Percentiles rank a stretch among this genome's conserved stretches.
Evolutionary conservation across 208 protist species (phyloP).

Genomic region (Crithidia bombi): DNA sequence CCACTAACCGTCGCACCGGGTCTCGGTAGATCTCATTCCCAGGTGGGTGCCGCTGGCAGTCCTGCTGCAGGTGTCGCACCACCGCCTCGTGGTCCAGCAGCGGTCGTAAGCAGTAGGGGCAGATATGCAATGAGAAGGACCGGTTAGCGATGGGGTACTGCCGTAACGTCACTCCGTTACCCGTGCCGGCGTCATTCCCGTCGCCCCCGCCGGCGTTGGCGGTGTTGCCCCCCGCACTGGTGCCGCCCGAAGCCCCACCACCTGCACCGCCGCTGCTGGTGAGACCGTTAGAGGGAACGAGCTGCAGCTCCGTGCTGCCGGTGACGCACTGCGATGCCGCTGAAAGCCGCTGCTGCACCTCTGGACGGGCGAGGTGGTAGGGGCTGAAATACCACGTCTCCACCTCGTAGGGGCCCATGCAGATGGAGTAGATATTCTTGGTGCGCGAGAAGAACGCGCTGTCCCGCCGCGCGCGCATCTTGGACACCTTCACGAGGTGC

Average conservation of each 20-base stretch:
- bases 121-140: constrained; percentile 94
- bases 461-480: constrained; percentile 73
- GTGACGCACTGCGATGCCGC: constrained; percentile 52
- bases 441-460: constrained; percentile 91
- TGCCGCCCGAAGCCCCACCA: constrained; percentile 18
- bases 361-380: constrained; percentile 91
- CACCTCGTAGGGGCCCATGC: constrained; percentile 96
- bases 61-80: constrained; percentile 84
- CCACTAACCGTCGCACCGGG: constrained; percentile 82
- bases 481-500: constrained; percentile 74
- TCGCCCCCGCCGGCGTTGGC: background rate
- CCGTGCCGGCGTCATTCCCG: constrained; percentile 11
- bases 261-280: background rate
- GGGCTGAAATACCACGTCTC: constrained; percentile 98
- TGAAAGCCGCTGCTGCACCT: constrained; percentile 64
- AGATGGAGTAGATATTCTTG: constrained; percentile 97
- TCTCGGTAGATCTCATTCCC: constrained; percentile 91
- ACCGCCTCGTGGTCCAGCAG: constrained; percentile 86
- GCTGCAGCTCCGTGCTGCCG: constrained; percentile 58
- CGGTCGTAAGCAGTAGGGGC: constrained; percentile 97
- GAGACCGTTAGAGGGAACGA: constrained; percentile 33
- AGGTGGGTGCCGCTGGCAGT: constrained; percentile 89
- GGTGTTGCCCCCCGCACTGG: background rate
- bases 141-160: constrained; percentile 41
- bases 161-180: background rate